Evolutionary conservation across 257 asterid species (phyloP), one percentile per base, ranked within the genome.

Genomic region (Primulina tabacum): DNA sequence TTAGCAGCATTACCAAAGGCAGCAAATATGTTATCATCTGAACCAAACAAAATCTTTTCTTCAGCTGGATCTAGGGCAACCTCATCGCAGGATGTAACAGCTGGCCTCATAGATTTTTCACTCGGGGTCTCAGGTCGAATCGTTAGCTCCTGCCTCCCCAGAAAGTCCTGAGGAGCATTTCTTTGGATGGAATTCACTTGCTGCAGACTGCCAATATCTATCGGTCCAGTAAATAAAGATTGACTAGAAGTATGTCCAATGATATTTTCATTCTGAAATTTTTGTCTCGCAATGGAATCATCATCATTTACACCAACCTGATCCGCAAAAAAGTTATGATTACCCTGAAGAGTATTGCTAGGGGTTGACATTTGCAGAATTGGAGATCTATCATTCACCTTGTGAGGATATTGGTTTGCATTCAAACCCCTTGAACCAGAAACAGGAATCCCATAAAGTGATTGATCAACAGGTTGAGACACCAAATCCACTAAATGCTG

Each of bases 361-460:
- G 78, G 74, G 71, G 82, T 71, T 62, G 78, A 72, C 78, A 77
- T 60, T 56, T 83, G 97, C n/a, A 77, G 86, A 67, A 78, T 72
- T n/a, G 85, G 70, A 70, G 85, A 73, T 68, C 86, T 85, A 61
- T 80, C 89, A 11, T 82, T 62, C 71, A 72, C 79, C 83, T 76
- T 67, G 59, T 82, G 89, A 64, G 97, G 70, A 79, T 83, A 82
- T 58, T 86, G 91, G 68, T 75, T 82, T 20, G 69, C 78, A 68
- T 79, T 64, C 53, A 82, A 78, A 59, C 89, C 88, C 85, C 96
- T 89, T 67, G 96, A 82, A 76, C 79, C 75, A 67, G 98, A 81
- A 66, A 93, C 73, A 28, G 98, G 98, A 79, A 90, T 86, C 71
- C 98, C 98, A 79, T 82, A 93, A 55, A 93, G 90, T 64, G 96